Base-by-base conservation (phyloP, 495 filamentous ascomycete species). In the Lasiosphaeria ovina region DNA sequence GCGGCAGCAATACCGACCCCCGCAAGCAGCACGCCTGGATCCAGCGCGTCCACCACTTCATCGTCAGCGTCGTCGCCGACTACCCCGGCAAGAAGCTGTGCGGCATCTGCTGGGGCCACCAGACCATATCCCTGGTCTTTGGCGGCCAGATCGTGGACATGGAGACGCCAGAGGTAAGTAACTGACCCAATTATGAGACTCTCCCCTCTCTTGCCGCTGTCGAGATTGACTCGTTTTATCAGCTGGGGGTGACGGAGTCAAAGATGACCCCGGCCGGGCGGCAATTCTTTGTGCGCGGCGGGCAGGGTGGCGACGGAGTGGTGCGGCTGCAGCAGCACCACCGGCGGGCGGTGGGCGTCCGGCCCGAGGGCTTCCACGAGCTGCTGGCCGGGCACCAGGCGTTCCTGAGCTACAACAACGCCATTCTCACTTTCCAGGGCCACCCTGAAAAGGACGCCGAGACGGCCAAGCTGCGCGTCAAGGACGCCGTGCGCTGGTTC, bases 81-180 rank as follows among this genome's bases (percentile, higher is more conserved):
- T 66, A 66, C 57, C 76, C 77, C 31, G 50, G 67, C 38, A 73
- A 74, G 63, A 81, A 81, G 62, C 53, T 81, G 38, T 57, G 74
- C 10, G 76, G 77, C 0, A 74, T 81, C 16, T 79, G 76, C 68
- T 81, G 77, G 77, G 79, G 78, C 34, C 77, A 81, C 64, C 77
- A 81, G 67, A 77, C 76, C 35, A 74, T 79, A 35, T 64, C 63
- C 6, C 47, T 74, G 31, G 53, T 77, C 16, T 76, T 80, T 62
- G 78, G 79, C 3, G 78, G 72, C 1, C 66, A 64, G 53, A 58
- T 80, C 12, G 74, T 66, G 40, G 75, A 74, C 51, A 73, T 78
- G 65, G 65, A 71, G 3, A 42, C 35, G 38, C 72, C 77, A 14
- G 76, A 80, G 67, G 75, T 76, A 49, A 48, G 68, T 62, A 33